Conservation (phyloP, 2,329 filamentous ascomycete genomes). For the Fusarium pseudocircinatum region DNA sequence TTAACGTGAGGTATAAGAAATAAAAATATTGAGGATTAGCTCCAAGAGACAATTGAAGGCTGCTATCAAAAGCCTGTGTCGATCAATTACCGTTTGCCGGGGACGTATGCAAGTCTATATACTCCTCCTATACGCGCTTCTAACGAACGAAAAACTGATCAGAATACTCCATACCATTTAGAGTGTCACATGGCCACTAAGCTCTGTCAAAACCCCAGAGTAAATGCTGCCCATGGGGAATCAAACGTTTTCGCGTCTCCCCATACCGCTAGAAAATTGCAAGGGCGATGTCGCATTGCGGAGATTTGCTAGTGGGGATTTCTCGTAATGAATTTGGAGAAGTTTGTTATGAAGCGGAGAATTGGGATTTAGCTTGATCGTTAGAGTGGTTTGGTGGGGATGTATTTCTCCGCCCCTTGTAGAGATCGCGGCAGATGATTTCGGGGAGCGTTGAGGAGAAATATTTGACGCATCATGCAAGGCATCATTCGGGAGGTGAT, state of each 20-base stretch:
- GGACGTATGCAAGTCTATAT: neutral
- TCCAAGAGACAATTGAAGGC: no score
- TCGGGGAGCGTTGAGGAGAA: neutral
- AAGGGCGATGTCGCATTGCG: neutral
- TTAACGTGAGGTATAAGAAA: neutral
- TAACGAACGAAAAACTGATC: neutral
- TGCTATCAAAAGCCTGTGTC: neutral
- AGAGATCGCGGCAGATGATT: neutral
- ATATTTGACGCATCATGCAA: neutral
- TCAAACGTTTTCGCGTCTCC: slow-evolving; percentile 14
- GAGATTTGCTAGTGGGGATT: neutral
- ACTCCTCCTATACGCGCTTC: neutral
- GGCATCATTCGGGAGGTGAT: no score
- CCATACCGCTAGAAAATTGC: neutral
- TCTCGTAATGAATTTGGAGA: neutral
- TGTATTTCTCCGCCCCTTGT: neutral
- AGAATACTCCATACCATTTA: neutral
- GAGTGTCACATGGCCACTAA: neutral
- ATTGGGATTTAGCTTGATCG: neutral
- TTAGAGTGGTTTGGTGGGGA: neutral
- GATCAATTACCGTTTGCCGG: neutral
- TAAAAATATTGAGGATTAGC: accelerated
- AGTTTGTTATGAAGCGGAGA: neutral
- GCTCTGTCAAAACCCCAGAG: slow-evolving; percentile 5
- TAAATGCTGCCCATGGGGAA: slow-evolving; percentile 17